These are phyloP conservation scores for Venturia nashicola DNA, from an alignment of 2,329 filamentous ascomycete species.

Conservation along the genomic window DNA sequence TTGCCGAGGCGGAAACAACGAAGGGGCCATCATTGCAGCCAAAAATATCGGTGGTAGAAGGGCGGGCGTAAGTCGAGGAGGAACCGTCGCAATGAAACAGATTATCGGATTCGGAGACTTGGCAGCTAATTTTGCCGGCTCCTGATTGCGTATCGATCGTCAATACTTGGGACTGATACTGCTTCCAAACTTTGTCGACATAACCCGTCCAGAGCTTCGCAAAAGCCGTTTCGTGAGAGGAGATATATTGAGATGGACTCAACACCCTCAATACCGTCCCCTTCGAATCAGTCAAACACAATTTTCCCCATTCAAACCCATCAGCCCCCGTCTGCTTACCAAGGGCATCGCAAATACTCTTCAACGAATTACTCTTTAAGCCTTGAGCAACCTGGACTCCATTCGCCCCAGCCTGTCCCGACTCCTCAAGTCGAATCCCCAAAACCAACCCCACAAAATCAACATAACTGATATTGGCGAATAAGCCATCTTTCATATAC, in stretches of 20 bases:
- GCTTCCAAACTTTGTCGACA: background rate
- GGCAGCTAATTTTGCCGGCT: background rate
- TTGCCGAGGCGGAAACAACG: conserved; percentile 14
- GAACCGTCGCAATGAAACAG: background rate
- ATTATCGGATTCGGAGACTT: background rate
- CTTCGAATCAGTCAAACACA: background rate
- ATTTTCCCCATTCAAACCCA: background rate
- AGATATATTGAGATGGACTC: background rate
- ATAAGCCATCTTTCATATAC: conserved; percentile 33
- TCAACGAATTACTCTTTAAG: background rate
- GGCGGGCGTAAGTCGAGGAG: background rate
- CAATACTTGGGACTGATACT: background rate
- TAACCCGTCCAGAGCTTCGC: background rate
- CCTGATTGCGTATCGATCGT: background rate
- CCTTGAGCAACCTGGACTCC: background rate
- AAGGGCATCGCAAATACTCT: background rate
- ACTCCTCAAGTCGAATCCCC: conserved; percentile 26
- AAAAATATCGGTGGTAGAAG: background rate
- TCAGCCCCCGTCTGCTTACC: background rate
- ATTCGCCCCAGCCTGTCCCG: background rate
- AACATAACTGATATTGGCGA: conserved; percentile 53
- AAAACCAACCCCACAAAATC: conserved; percentile 53
- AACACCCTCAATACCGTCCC: background rate
- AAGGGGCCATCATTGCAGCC: background rate
- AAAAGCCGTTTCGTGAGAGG: background rate